These are phyloP conservation scores for Vickermania ingenoplastis DNA, from an alignment of 208 protist genomes.

Conservation along the genomic window DNA sequence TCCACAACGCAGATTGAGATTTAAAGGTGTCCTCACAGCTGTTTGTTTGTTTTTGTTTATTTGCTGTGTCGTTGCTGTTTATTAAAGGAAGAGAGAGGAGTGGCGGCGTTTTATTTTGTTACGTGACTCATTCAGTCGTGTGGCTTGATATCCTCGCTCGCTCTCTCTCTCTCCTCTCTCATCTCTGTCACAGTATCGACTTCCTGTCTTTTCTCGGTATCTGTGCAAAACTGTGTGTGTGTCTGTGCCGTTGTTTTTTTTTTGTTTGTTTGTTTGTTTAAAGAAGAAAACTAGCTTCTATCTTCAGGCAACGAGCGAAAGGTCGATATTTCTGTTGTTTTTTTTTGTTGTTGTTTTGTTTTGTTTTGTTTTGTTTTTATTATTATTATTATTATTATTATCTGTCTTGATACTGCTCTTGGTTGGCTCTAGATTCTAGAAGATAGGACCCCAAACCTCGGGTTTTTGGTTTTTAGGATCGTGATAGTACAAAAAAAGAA, in stretches of 20 bases:
- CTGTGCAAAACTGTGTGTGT: too few relatives aligned
- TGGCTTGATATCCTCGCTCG: too few relatives aligned
- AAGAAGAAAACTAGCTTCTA: not conserved
- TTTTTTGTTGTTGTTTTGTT: not conserved
- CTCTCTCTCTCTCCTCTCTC: too few relatives aligned
- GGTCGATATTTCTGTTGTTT: not conserved
- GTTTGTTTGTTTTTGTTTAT: not conserved
- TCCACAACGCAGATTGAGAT: not conserved
- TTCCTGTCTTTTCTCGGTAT: too few relatives aligned
- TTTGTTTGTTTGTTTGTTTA: slow-evolving; percentile 1
- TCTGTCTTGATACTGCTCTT: not conserved
- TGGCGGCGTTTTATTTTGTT: too few relatives aligned
- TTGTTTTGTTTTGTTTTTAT: slow-evolving; percentile 1
- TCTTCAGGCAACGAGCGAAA: not conserved
- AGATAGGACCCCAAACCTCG: too few relatives aligned
- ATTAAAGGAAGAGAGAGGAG: not conserved
- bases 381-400: slow-evolving; percentile 3
- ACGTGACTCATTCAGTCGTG: too few relatives aligned
- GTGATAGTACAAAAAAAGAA: too few relatives aligned
- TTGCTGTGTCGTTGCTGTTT: not conserved
- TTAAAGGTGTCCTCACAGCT: not conserved
- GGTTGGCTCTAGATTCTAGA: too few relatives aligned
- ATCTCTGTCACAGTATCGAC: too few relatives aligned
- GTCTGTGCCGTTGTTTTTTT: too few relatives aligned
- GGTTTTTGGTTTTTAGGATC: too few relatives aligned